phyloP scores from a whole-genome alignment of 805 yeast genomes.

The Barnettozyma californica region DNA sequence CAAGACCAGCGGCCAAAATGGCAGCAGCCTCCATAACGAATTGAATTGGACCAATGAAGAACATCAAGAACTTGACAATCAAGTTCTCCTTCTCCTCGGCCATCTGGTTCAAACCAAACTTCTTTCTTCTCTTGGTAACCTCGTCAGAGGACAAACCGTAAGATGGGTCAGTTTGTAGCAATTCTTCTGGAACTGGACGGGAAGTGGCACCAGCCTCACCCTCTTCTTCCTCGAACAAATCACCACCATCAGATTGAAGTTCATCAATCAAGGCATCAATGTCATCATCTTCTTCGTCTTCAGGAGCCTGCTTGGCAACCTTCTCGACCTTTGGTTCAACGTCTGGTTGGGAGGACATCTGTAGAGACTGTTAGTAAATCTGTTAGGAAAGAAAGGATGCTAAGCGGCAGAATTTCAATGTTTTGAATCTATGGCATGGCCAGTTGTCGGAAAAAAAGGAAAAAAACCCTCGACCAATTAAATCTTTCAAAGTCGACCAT shows the following conservation, averaged over 20 bases:
- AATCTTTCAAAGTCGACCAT: neutral
- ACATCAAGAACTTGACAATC: constrained; percentile 73
- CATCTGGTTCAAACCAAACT: constrained; percentile 87
- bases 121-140: constrained; percentile 79
- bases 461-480: neutral
- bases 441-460: neutral
- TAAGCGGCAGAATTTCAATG: neutral
- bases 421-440: neutral
- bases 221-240: constrained; percentile 45
- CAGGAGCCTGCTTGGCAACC: constrained; percentile 46
- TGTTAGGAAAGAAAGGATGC: neutral
- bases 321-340: constrained; percentile 50
- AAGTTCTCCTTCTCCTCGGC: constrained; percentile 81
- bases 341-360: constrained; percentile 23
- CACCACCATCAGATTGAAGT: constrained; percentile 62
- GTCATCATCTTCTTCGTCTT: constrained; percentile 59
- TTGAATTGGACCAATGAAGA: constrained; percentile 93
- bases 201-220: constrained; percentile 49
- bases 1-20: constrained; percentile 89
- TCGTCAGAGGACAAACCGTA: constrained; percentile 75
- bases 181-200: constrained; percentile 81
- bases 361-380: constrained; percentile 1
- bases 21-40: constrained; percentile 98
- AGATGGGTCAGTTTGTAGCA: constrained; percentile 75
- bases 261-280: constrained; percentile 72